Conservation (phyloP, 805 yeast genomes). For the Myxozyma kluyveri region DNA sequence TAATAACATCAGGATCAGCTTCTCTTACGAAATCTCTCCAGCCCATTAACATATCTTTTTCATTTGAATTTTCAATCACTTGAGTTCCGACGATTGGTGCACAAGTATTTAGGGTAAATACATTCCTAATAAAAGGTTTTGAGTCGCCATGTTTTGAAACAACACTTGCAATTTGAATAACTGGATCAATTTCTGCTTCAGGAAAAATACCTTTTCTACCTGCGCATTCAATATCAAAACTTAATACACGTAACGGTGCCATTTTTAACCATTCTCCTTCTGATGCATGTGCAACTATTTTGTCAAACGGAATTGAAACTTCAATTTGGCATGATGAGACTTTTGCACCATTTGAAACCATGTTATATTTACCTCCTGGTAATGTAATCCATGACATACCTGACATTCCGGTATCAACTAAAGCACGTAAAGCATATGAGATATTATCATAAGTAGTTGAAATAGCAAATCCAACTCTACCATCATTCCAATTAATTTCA, state of each 20-base stretch:
- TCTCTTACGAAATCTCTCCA: slow-evolving; percentile 86
- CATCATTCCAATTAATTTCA: slow-evolving; percentile 60
- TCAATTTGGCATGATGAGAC: slow-evolving; percentile 86
- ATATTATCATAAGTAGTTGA: slow-evolving; percentile 73
- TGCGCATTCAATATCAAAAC: slow-evolving; percentile 98
- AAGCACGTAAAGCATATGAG: slow-evolving; percentile 76
- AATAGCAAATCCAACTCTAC: slow-evolving; percentile 31
- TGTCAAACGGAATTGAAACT: slow-evolving; percentile 62
- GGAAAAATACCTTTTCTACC: slow-evolving; percentile 97
- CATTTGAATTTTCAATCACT: slow-evolving; percentile 69
- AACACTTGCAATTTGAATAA: slow-evolving; percentile 95
- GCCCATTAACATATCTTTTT: slow-evolving; percentile 73
- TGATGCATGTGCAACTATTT: slow-evolving; percentile 74
- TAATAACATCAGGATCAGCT: slow-evolving; percentile 92
- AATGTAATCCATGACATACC: slow-evolving; percentile 96
- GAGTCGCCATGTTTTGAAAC: slow-evolving; percentile 66
- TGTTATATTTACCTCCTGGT: slow-evolving; percentile 66
- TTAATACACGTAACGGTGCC: slow-evolving; percentile 89
- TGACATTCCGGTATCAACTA: slow-evolving; percentile 73
- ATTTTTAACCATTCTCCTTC: slow-evolving; percentile 92
- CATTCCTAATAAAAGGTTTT: slow-evolving; percentile 91
- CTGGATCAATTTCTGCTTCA: slow-evolving; percentile 88
- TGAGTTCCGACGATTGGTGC: slow-evolving; percentile 92
- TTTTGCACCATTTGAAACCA: slow-evolving; percentile 42
- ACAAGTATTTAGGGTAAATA: slow-evolving; percentile 89